Percentiles rank a stretch among this genome's conserved stretches.
phyloP scores from a whole-genome alignment of 768 basidiomycete genomes.

The Boletales sp. region DNA sequence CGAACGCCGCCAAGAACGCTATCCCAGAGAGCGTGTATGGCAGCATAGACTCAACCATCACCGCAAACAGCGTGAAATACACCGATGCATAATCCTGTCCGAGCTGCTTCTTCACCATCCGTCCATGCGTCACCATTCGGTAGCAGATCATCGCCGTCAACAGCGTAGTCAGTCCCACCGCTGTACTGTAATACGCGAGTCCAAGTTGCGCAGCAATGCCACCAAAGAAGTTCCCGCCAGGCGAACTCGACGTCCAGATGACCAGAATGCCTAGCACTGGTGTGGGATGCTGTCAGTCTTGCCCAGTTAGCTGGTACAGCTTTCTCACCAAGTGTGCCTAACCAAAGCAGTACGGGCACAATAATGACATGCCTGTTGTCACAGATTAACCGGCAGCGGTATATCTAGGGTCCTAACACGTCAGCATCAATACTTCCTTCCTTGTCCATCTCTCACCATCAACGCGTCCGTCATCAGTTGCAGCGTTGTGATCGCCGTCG shows the following conservation, averaged over 20 bases:
- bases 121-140: constrained; percentile 14
- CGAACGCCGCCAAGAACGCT: constrained; percentile 23
- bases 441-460: constrained; percentile 27
- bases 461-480: constrained; percentile 37
- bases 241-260: constrained; percentile 11
- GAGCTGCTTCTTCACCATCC: constrained; percentile 9
- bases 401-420: constrained; percentile 27
- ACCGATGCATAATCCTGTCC: constrained; percentile 17
- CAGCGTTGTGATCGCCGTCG: constrained; percentile 25
- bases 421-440: not conserved
- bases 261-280: constrained; percentile 18
- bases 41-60: constrained; percentile 24
- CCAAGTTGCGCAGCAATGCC: constrained; percentile 13
- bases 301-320: not conserved
- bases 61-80: constrained; percentile 15
- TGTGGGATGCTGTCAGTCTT: not conserved
- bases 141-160: constrained; percentile 20
- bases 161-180: constrained; percentile 18
- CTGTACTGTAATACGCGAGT: constrained; percentile 17
- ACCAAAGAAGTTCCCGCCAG: constrained; percentile 17
- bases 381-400: constrained; percentile 38
- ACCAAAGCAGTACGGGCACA: constrained; percentile 21
- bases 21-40: constrained; percentile 25
- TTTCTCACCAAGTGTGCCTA: constrained; percentile 23
- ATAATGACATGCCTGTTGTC: constrained; percentile 10